Evolutionary conservation across 495 filamentous ascomycete genomes (phyloP).

Genomic region (Lasiosphaeriaceae sp.): DNA sequence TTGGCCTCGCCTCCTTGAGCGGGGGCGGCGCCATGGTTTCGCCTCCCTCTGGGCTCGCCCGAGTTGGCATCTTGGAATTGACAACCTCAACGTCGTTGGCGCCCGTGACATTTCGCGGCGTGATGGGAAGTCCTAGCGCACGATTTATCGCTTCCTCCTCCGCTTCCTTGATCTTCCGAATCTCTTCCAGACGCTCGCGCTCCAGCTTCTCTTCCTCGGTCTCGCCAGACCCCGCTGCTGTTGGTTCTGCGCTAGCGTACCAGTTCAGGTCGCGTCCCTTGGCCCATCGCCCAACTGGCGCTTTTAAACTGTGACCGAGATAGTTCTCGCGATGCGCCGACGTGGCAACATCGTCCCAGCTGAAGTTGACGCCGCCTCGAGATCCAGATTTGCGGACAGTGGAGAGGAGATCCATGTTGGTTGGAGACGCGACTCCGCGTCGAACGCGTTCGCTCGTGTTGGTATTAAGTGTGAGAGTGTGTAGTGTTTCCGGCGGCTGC

Average conservation of each 20-base stretch:
- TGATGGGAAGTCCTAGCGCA: conserved; percentile 75
- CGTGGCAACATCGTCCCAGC: conserved; percentile 88
- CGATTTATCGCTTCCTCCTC: conserved; percentile 85
- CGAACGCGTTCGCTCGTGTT: background rate
- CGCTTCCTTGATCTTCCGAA: conserved; percentile 78
- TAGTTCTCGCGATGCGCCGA: conserved; percentile 94
- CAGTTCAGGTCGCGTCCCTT: conserved; percentile 80
- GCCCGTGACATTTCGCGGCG: conserved; percentile 44
- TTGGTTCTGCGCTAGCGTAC: conserved; percentile 72
- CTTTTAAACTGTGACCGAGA: conserved; percentile 92
- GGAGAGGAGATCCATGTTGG: conserved; percentile 85
- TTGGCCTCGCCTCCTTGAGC: conserved; percentile 11
- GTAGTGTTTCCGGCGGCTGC: background rate
- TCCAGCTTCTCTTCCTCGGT: conserved; percentile 58
- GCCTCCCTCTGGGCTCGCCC: conserved; percentile 4
- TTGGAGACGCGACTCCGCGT: conserved; percentile 1
- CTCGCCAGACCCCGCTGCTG: conserved; percentile 42
- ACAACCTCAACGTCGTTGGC: conserved; percentile 46
- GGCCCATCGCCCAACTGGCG: conserved; percentile 94
- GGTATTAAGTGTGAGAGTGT: background rate
- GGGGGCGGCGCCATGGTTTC: background rate
- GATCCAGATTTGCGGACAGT: conserved; percentile 90
- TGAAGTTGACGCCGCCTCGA: conserved; percentile 91
- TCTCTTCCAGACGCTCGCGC: conserved; percentile 72
- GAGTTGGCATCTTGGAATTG: conserved; percentile 17